Base-by-base conservation (phyloP, 768 basidiomycete genomes). In the Podaxis sp. region DNA sequence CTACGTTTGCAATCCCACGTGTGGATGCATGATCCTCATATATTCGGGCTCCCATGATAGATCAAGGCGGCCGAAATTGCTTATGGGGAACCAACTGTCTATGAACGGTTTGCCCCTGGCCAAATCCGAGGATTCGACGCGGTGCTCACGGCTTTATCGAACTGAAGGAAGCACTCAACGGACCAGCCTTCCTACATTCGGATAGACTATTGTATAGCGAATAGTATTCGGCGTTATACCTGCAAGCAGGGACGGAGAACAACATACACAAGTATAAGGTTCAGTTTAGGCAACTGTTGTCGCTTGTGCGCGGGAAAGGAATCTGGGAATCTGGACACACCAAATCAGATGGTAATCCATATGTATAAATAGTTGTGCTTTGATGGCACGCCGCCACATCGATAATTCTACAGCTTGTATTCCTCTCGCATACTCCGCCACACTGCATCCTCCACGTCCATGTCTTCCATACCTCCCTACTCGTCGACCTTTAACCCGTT, bases 31-130 rank as follows among this genome's bases (percentile, higher is more conserved):
- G 54, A 56, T 56, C 28, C 51, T 55, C 30, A 39, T 44, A 26
- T 36, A 53, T 33, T 55, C 24, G 9, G 19, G n/a, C 33, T 5
- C 52, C 51, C n/a, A 56, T 44, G 36, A 39, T 55, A 90, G 87
- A 88, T 91, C 30, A 79, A 84, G 64, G 80, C 84, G 4, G 91
- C 92, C 0, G 79, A 87, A 60, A n/a, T 63, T 40, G 61, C 63
- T 4, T 66, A 58, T 55, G 60, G 52, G 33, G 42, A 58, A 46
- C 26, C 63, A 4, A 62, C 67, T 12, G 67, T 61, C 28, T 66
- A 64, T 46, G 59, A 64, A 46, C 66, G 64, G 39, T 65, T 57
- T 26, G 66, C 66, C 12, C 59, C 64, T 5, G 62, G 46, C 30
- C 66, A 67, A 39, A 36, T 67, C 33, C 22, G 64, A 28, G 61